Conservation (phyloP, 306 rosid species). For the Delonix regia region DNA sequence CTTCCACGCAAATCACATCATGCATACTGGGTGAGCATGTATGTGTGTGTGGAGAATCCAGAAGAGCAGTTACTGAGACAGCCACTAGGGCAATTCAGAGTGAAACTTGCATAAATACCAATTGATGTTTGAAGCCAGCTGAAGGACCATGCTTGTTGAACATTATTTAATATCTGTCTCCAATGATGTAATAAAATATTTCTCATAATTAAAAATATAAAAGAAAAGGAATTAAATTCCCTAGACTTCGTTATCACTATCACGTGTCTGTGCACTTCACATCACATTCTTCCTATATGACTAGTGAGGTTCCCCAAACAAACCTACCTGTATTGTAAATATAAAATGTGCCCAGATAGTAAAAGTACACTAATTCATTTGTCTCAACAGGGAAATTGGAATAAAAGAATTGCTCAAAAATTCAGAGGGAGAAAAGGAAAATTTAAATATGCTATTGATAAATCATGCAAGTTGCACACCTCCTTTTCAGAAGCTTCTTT, state of each 20-base stretch:
- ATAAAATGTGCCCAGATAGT: background rate
- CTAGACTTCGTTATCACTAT: constrained; percentile 12
- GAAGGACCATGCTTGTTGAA: constrained; percentile 11
- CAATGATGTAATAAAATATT: constrained; percentile 11
- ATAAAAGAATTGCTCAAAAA: constrained; percentile 11
- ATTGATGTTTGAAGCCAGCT: background rate
- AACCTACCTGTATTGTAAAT: background rate
- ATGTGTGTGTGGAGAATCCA: background rate
- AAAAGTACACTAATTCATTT: background rate
- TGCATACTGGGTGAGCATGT: background rate
- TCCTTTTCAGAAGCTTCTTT: constrained; percentile 90
- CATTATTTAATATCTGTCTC: constrained; percentile 19
- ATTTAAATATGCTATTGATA: constrained; percentile 26
- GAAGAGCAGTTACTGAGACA: background rate
- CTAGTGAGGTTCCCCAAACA: constrained; percentile 24
- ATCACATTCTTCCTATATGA: constrained; percentile 12
- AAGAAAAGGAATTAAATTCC: constrained; percentile 4
- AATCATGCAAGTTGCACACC: constrained; percentile 53
- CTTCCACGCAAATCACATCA: background rate
- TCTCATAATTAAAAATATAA: background rate
- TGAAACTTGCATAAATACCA: constrained; percentile 1
- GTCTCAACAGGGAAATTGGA: constrained; percentile 15
- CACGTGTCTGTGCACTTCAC: background rate
- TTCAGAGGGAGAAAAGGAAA: background rate
- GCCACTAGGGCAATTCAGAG: constrained; percentile 11